A percentile compares a stretch with the other conserved stretches of the same genome.
Evolutionary conservation across 2,329 filamentous ascomycete species (phyloP).

Genomic region (Acarospora socialis): DNA sequence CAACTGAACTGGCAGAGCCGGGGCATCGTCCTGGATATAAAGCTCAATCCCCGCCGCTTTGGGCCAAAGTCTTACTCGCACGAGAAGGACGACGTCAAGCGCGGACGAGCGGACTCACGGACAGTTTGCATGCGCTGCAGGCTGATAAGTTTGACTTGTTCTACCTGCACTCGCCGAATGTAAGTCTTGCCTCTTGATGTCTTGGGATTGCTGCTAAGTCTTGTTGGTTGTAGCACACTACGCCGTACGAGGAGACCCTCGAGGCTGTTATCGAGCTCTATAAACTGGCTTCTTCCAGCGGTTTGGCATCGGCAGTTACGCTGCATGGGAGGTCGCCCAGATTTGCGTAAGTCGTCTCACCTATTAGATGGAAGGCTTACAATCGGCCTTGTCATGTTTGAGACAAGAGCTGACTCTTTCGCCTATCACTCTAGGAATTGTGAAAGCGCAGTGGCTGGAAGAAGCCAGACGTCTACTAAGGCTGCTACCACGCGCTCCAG

Average conservation of each 20-base stretch:
- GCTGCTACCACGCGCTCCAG: conserved; percentile 28
- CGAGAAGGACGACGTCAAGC: too few species aligned
- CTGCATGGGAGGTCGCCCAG: conserved; percentile 33
- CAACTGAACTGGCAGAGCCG: conserved; percentile 25
- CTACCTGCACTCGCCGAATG: conserved; percentile 38
- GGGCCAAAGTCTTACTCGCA: too few species aligned
- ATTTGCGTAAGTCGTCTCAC: too few species aligned
- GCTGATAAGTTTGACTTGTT: conserved; percentile 31
- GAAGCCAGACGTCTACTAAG: conserved; percentile 33
- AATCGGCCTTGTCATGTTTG: too few species aligned
- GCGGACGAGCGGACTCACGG: too few species aligned
- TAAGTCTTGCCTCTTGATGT: too few species aligned
- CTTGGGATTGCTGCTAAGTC: too few species aligned
- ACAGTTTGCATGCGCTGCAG: conserved; percentile 27
- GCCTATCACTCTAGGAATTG: too few species aligned
- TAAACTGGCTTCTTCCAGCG: conserved; percentile 30
- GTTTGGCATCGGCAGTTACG: conserved; percentile 34
- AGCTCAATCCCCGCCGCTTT: conserved; percentile 30
- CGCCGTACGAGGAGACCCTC: conserved; percentile 33
- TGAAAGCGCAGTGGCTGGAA: conserved; percentile 29
- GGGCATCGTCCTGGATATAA: conserved; percentile 30
- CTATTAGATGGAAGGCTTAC: too few species aligned
- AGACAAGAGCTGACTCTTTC: too few species aligned
- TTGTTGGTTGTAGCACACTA: too few species aligned
- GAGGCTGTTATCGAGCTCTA: conserved; percentile 32